These are phyloP conservation scores for Solanum aculeatissimum DNA, from an alignment of 305 asterid genomes.

Conservation along the genomic window DNA sequence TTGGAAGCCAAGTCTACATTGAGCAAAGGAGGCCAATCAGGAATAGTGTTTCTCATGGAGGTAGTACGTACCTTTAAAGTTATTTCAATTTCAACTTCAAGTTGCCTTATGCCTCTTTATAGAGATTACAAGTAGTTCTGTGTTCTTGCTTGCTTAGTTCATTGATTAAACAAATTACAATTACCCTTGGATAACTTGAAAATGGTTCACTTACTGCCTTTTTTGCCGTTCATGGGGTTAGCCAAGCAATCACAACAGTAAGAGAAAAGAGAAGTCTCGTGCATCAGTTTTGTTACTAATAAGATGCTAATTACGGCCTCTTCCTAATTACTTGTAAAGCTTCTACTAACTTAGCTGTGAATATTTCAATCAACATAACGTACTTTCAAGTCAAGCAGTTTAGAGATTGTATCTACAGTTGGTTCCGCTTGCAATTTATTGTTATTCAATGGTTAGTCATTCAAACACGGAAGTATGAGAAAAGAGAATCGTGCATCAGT, in stretches of 20 bases:
- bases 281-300: neutral
- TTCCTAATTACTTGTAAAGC: neutral
- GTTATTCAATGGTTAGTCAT: neutral
- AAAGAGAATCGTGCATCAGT: neutral
- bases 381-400: slow-evolving; percentile 15
- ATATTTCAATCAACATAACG: neutral
- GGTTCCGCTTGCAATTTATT: neutral
- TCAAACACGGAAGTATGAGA: neutral
- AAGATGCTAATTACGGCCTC: neutral
- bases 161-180: neutral
- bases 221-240: neutral
- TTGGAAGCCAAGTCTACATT: slow-evolving; percentile 54
- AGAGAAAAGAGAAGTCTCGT: neutral
- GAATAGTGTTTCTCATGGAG: slow-evolving; percentile 46
- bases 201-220: neutral
- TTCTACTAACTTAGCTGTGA: neutral
- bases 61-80: slow-evolving; percentile 27
- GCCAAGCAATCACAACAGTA: neutral
- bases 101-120: neutral
- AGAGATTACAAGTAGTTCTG: neutral
- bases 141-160: neutral
- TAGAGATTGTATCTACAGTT: slow-evolving; percentile 29
- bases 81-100: neutral
- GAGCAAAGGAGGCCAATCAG: slow-evolving; percentile 56
- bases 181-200: neutral